Base-by-base conservation (phyloP, 192 early-diverging fungal species). In the Podila epigama region DNA sequence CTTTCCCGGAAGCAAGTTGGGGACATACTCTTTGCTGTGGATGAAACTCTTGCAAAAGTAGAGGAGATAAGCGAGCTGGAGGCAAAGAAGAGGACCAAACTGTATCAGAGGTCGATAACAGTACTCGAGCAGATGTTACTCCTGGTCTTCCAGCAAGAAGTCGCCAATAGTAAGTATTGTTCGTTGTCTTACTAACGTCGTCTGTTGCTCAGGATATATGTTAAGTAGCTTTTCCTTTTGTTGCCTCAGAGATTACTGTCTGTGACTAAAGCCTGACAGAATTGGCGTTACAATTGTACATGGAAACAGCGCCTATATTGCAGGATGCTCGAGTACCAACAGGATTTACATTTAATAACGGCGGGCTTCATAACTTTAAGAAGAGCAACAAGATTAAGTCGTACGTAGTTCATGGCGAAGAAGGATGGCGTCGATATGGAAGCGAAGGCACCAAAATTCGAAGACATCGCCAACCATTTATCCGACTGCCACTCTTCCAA, bases 251-350 rank as follows among this genome's bases (percentile, higher is more conserved):
- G 44, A 15, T 50, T 50, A 15, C 44, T 50, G 44, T 50, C 5
- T 15, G 44, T 15, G 44, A 50, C 44, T 15, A 15, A 20, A 15
- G 44, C 15, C 13, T 50, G 13, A 50, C 18, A 22, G 44, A 50
- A 22, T 50, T 50, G 44, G 44, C 44, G 44, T 50, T 50, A 50
- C 44, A 50, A 22, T 15, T 50, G 44, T 50, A 50, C 44, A 50
- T 50, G 44, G 44, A 50, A 50, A 50, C 44, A 15, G 44, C 44
- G 15, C 25, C 44, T 50, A 50, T 9, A 50, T 22, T 4, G 25
- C 44, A 50, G 44, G 44, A 15, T 50, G 44, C 25, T 15, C 44
- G 25, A 50, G 25, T 50, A 22, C 44, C 44, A 15, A 3, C 44
- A 22, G 13, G 25, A 20, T 50, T 50, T 50, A 22, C 44, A 15